Evolutionary conservation across 169 alveolate species (phyloP), one percentile per base, ranked within the genome.

Genomic region (Plasmodium yoelii): DNA sequence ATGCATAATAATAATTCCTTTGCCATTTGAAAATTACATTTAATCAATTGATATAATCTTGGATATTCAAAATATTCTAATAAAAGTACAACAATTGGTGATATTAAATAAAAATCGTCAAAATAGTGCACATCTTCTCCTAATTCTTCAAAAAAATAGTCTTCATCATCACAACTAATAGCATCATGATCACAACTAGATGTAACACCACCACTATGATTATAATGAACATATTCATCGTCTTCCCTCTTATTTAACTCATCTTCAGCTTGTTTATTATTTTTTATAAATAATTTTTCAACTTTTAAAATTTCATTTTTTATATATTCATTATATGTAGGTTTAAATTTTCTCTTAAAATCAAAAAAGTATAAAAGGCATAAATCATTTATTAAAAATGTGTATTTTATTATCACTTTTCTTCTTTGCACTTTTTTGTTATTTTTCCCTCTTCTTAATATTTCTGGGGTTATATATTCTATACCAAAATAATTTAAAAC

Each of bases 21-120:
- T 28, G 82, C 49, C 75, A 65, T 80, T 67, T 80, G 90, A 39
- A 80, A 80, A 28, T 80, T 39, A 13, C 90, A 80, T 49, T 80
- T 80, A 6, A 80, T 19, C 19, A 80, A 59, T 19, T 80, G 74
- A 15, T 63, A 80, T 60, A 80, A 46, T 9, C 90, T 49, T 0
- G 90, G 90, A 53, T 80, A 80, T 46, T 80, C 63, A 80, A 80
- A 80, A 80, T 80, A 46, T 46, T 80, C 90, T n/a, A 80, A 34
- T 19, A 80, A 15, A 5, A 80, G 57, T 24, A 80, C 46, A 28
- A 69, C 90, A 26, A 80, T 19, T 4, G 90, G 90, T 2, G 80
- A 80, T 57, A 80, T 57, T 42, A 80, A 26, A 55, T 44, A 49
- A 13, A 80, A 46, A 22, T 65, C 65, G 13, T 80, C 90, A 13